Evolutionary conservation across 148 eudicot species (phyloP).

Genomic region (Camellia granthamiana): DNA sequence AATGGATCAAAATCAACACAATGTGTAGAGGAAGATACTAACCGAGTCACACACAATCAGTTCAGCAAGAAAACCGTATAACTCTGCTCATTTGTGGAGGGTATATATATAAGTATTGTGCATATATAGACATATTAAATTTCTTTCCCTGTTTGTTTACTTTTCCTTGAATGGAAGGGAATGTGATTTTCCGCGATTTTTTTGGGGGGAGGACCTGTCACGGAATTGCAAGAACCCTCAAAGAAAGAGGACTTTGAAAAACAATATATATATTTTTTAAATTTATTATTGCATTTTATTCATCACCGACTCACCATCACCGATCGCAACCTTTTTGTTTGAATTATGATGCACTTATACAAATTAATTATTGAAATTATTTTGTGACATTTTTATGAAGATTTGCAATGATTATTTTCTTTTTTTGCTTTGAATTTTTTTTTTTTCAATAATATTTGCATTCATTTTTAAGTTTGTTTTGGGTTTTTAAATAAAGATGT

Average conservation of each 20-base stretch:
- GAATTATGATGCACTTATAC: too few species aligned
- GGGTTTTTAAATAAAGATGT: too few species aligned
- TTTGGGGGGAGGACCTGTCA: not conserved
- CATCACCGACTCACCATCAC: too few species aligned
- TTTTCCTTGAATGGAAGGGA: slow-evolving; percentile 1
- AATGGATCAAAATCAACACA: slow-evolving; percentile 3
- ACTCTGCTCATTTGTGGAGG: not conserved
- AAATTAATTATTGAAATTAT: too few species aligned
- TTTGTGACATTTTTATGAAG: too few species aligned
- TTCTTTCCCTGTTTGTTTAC: not conserved
- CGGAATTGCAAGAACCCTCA: not conserved
- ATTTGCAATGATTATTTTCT: too few species aligned
- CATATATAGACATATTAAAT: not conserved
- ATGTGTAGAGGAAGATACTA: not conserved
- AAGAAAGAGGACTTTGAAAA: not conserved
- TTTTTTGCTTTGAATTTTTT: too few species aligned
- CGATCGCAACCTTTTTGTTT: too few species aligned
- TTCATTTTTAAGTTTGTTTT: too few species aligned
- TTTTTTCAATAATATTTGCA: too few species aligned
- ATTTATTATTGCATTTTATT: too few species aligned
- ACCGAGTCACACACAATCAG: slow-evolving; percentile 1
- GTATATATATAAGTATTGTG: not conserved
- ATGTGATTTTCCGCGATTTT: slow-evolving; percentile 13
- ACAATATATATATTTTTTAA: not conserved
- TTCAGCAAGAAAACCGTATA: slow-evolving; percentile 9